Evolutionary conservation across 257 asterid species (phyloP).

Genomic region (Solanum habrochaites): DNA sequence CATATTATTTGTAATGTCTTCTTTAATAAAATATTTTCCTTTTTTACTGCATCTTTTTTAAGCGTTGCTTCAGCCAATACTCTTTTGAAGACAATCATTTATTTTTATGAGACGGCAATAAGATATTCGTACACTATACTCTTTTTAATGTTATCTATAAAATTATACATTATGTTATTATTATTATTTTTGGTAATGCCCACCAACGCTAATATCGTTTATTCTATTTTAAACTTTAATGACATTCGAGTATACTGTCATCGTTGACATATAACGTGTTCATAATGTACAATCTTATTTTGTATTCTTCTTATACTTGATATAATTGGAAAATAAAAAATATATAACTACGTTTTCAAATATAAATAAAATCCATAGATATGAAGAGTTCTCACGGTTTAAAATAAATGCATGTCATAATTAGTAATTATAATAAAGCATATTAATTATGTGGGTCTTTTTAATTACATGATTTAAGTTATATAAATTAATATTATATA

Average conservation of each 20-base stretch:
- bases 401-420: background rate
- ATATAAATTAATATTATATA: too few relatives aligned
- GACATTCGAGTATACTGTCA: background rate
- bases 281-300: background rate
- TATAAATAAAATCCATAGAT: background rate
- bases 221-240: background rate
- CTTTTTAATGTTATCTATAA: too few relatives aligned
- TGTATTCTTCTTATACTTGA: background rate
- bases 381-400: background rate
- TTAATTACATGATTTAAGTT: too few relatives aligned
- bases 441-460: background rate
- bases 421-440: background rate
- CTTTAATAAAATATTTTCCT: too few relatives aligned
- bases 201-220: background rate
- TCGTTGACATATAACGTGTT: background rate
- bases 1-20: background rate
- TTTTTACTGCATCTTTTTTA: background rate
- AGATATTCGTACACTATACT: too few relatives aligned
- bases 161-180: too few relatives aligned
- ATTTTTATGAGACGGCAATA: background rate
- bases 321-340: background rate
- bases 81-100: fast-evolving
- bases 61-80: background rate
- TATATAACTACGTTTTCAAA: background rate
- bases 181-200: background rate